Percentiles rank a stretch among this genome's conserved stretches.
Conservation (phyloP, 805 yeast species). For the Helenozyma rhizophorensis region DNA sequence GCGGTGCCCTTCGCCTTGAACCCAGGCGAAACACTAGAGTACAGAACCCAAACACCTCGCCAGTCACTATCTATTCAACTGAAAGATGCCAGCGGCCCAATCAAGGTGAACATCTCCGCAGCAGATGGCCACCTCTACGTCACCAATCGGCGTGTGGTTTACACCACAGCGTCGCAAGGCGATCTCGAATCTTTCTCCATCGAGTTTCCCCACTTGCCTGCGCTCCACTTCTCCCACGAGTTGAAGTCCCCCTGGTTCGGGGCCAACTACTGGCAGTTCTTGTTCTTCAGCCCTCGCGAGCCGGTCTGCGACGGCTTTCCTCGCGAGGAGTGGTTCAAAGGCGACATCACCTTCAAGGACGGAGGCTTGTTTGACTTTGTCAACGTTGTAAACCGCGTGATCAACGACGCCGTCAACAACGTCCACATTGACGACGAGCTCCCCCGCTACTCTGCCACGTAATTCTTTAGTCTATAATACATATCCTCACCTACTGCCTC, state of each 20-base stretch:
- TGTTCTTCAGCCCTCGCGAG: slow-evolving; percentile 31
- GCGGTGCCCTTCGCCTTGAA: slow-evolving; percentile 15
- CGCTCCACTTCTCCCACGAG: slow-evolving; percentile 33
- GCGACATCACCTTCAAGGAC: slow-evolving; percentile 37
- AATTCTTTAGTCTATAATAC: not conserved
- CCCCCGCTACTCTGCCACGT: slow-evolving; percentile 33
- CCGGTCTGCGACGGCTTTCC: slow-evolving; percentile 40
- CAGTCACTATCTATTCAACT: slow-evolving; percentile 27
- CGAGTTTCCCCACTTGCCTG: slow-evolving; percentile 22
- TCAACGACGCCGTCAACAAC: slow-evolving; percentile 35
- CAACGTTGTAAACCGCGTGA: slow-evolving; percentile 25
- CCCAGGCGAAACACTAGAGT: slow-evolving; percentile 15
- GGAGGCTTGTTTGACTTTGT: slow-evolving; percentile 46
- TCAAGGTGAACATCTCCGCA: slow-evolving; percentile 24
- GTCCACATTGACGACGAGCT: slow-evolving; percentile 40
- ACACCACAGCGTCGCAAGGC: slow-evolving; percentile 35
- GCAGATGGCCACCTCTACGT: slow-evolving; percentile 38
- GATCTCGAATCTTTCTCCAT: slow-evolving; percentile 41
- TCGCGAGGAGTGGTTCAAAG: slow-evolving; percentile 32
- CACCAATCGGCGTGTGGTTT: slow-evolving; percentile 39
- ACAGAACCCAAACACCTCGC: slow-evolving; percentile 16
- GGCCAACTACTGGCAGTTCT: slow-evolving; percentile 43
- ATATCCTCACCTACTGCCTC: no score
- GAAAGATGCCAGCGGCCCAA: slow-evolving; percentile 8
- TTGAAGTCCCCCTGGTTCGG: slow-evolving; percentile 53